Evolutionary conservation across 116 monocot species (phyloP).

Genomic region (Posidonia oceanica): DNA sequence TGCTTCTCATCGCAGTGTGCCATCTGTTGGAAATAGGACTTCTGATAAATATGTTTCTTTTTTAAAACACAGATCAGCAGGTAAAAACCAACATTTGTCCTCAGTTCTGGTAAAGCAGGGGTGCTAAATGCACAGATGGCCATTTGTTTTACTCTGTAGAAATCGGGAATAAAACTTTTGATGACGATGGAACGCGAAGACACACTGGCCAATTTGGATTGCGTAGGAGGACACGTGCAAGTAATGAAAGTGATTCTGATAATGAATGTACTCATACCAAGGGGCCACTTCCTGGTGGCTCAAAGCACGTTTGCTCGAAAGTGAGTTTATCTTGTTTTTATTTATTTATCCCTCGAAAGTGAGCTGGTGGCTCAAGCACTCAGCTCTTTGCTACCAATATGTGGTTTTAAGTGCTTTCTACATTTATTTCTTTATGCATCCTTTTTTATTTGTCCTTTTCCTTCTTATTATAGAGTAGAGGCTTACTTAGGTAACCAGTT

Average conservation of each 20-base stretch:
- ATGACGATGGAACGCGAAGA: too few relatives aligned
- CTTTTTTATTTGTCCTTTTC: too few relatives aligned
- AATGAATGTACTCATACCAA: slow-evolving; percentile 6
- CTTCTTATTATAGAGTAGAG: too few relatives aligned
- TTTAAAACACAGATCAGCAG: neutral
- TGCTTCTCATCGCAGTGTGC: slow-evolving; percentile 1
- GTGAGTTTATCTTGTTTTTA: neutral
- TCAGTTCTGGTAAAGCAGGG: neutral
- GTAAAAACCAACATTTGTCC: slow-evolving; percentile 9
- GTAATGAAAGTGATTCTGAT: slow-evolving; percentile 31
- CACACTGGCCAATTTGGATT: neutral
- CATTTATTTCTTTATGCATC: too few relatives aligned
- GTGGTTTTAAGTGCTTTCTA: too few relatives aligned
- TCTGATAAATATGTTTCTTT: slow-evolving; percentile 3
- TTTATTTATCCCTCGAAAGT: neutral
- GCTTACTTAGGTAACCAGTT: too few relatives aligned
- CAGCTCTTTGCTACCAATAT: too few relatives aligned
- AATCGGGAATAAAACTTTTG: neutral
- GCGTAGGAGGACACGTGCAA: neutral
- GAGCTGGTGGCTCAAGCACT: too few relatives aligned
- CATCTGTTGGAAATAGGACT: neutral
- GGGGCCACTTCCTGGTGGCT: neutral
- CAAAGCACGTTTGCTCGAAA: neutral
- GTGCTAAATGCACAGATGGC: neutral
- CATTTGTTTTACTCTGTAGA: neutral